Conservation (phyloP, 805 yeast genomes). For the Cyberlindnera bimundalis region DNA sequence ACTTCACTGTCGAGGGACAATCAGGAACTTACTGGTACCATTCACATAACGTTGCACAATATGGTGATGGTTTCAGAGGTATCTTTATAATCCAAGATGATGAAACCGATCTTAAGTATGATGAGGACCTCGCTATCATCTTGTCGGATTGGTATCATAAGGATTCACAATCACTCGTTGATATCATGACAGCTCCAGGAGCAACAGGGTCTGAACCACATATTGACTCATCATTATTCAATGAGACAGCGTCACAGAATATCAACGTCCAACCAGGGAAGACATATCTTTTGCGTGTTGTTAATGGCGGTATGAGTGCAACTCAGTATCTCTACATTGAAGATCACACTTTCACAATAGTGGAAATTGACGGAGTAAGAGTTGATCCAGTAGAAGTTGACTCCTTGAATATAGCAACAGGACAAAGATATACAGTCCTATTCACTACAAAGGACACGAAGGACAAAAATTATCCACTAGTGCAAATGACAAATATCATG, state of each 20-base stretch:
- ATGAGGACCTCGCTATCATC: conserved; percentile 42
- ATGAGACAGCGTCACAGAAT: conserved; percentile 44
- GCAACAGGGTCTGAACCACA: conserved; percentile 47
- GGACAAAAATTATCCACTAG: conserved; percentile 41
- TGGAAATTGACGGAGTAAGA: conserved; percentile 58
- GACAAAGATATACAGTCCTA: conserved; percentile 71
- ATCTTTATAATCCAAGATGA: conserved; percentile 36
- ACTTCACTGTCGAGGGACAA: conserved; percentile 38
- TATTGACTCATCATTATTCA: conserved; percentile 44
- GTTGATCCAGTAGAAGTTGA: conserved; percentile 47
- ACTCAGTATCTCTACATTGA: conserved; percentile 54
- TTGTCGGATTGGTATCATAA: conserved; percentile 50
- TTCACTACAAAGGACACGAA: conserved; percentile 46
- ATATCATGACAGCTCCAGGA: conserved; percentile 36
- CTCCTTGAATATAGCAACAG: conserved; percentile 58
- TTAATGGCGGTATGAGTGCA: conserved; percentile 55
- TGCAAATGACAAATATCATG: conserved; percentile 54
- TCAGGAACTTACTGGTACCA: conserved; percentile 57
- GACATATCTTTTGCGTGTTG: conserved; percentile 46
- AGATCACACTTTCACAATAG: conserved; percentile 48
- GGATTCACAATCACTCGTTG: conserved; percentile 34
- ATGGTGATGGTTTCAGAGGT: conserved; percentile 48
- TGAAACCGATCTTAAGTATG: conserved; percentile 31
- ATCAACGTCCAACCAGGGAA: conserved; percentile 41
- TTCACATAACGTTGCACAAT: conserved; percentile 45